Evolutionary conservation across 495 filamentous ascomycete species (phyloP), one percentile per base, ranked within the genome.

Genomic region (Astrothelium subdiscretum): DNA sequence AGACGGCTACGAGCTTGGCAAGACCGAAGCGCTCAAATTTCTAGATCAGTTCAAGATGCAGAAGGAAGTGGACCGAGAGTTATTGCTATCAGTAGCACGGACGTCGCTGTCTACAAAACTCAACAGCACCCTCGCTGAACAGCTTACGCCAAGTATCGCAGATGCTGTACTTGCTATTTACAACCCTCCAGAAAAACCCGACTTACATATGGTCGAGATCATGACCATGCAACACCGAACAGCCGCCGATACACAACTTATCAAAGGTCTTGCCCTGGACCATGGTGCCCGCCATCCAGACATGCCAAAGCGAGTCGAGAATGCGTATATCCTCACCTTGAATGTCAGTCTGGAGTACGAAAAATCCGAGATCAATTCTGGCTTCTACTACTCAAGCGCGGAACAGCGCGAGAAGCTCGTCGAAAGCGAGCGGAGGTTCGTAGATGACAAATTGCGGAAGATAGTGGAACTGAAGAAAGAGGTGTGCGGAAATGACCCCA

Each of bases 221-320:
- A 97, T 97, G 95, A 97, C 95, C 72, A 99, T 99, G 94, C 94
- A 97, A 74, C 94, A 99, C 78, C 90, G 92, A 62, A 89, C 88
- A 40, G 92, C 94, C 54, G 88, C 94, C 12, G 94, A 99, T 73
- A 99, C 94, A 29, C 91, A 95, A 69, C 84, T 99, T 44, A 96
- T 99, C 70, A 84, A 87, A 64, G 94, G 94, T 60, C 81, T 99
- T 32, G 94, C 90, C 6, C 78, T 99, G 62, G 94, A 99, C 65
- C 94, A 99, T 74, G 94, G 94, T 67, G 94, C 94, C 3, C 83
- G 94, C 70, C 94, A 99, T 72, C 94, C 94, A 3, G 94, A 99
- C 70, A 99, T 99, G 94, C 90, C 94, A 4, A 96, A 95, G 79
- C 80, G 88, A 57, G 83, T 99, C 18, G 89, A 96, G 74, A 97